Evolutionary conservation across 169 alveolate species (phyloP), one percentile per base, ranked within the genome.

Genomic region (Amoebophrya sp.): DNA sequence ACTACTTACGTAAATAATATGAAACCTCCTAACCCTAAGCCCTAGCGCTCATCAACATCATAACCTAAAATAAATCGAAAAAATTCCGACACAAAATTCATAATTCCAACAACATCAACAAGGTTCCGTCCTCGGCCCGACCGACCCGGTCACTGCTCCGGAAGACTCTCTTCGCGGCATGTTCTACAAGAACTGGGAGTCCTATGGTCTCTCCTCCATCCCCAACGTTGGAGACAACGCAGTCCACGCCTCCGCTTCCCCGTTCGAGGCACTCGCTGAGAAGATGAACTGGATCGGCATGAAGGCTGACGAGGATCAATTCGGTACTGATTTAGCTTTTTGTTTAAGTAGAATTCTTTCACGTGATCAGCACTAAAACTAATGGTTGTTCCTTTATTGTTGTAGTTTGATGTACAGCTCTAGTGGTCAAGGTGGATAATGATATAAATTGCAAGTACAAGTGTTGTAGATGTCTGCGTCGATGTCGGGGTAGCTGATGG

Each of bases 121-220:
- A 53, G n/a, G n/a, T 53, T 53, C 65, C 77, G 53, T 77, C 38
- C 91, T 92, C 55, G 94, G 94, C 39, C 91, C 94, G 39, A 92
- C 94, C 18, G 92, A 92, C 89, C 94, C 94, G 40, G 94, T 91
- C 14, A 53, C 90, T 36, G 94, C 94, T 26, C 94, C 94, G 24
- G 89, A 41, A 41, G 94, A 92, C 53, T 89, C 94, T 38, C 76
- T 92, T 40, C 94, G 94, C 0, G 39, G 78, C 53, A 29, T 36
- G 91, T 54, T 90, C 94, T 92, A 76, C 92, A 77, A 78, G 89
- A 78, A 92, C 53, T 41, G 92, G 92, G 26, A 55, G n/a, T 89
- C 41, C 90, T 77, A 54, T 23, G 92, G 89, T 10, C 89, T 90
- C 36, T 2, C 2, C 2, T 29, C 41, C 89, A 29, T 23, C 41